phyloP scores from a whole-genome alignment of 257 asterid genomes.

The Nicotiana attenuata region DNA sequence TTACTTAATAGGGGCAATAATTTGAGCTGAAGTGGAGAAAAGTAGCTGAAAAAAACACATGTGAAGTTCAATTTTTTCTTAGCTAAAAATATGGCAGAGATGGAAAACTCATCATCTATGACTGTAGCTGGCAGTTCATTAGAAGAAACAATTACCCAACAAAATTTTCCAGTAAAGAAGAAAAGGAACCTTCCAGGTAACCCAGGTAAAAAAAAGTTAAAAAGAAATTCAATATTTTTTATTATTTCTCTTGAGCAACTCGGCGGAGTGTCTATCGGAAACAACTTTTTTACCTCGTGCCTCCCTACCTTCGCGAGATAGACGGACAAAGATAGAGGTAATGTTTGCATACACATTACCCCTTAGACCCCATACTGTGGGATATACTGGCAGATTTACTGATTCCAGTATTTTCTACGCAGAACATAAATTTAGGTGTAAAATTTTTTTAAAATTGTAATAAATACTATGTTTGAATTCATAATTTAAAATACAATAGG shows the following conservation, averaged over 20 bases:
- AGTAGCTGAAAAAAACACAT: background rate
- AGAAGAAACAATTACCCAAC: conserved; percentile 28
- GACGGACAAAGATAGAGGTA: no score
- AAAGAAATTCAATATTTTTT: background rate
- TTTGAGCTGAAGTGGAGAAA: background rate
- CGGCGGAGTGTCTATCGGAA: no score
- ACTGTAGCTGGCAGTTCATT: conserved; percentile 18
- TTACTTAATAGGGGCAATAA: background rate
- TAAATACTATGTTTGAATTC: no score
- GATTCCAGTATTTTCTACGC: no score
- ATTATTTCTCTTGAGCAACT: no score
- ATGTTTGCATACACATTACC: rapidly evolving
- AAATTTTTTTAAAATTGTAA: no score
- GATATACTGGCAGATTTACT: no score
- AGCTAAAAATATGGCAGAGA: conserved; percentile 29
- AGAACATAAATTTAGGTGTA: no score
- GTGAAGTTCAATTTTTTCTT: background rate
- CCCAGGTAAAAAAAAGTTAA: conserved; percentile 52
- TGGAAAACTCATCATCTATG: conserved; percentile 34
- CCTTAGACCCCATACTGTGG: no score
- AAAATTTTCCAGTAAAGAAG: conserved; percentile 38
- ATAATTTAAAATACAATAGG: no score
- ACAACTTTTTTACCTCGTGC: no score
- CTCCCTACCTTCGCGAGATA: no score
- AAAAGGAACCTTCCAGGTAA: conserved; percentile 89